Evolutionary conservation across 208 protist genomes (phyloP).

Genomic region (Leishmania arabica): DNA sequence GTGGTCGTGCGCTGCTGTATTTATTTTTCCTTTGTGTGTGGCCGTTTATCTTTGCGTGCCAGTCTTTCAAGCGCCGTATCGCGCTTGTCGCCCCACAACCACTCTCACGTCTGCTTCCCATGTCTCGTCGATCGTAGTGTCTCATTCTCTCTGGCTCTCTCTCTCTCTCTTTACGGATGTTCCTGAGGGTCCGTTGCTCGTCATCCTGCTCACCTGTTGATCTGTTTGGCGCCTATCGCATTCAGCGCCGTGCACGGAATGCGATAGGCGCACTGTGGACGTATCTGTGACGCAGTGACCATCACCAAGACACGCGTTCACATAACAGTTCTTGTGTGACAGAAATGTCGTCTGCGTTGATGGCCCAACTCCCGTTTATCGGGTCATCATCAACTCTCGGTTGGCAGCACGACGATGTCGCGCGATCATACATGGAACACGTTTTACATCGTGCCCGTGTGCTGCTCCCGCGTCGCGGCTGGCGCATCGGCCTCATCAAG

Average conservation of each 20-base stretch:
- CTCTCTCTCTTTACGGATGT: background rate
- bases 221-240: background rate
- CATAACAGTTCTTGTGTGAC: background rate
- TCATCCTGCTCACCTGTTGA: background rate
- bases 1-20: background rate
- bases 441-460: conserved; percentile 49
- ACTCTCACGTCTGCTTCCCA: background rate
- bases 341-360: conserved; percentile 28
- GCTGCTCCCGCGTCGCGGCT: conserved; percentile 56
- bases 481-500: conserved; percentile 65
- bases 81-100: background rate
- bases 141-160: background rate
- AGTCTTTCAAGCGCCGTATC: background rate
- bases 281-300: background rate
- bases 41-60: background rate
- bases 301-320: background rate
- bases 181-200: background rate
- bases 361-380: conserved; percentile 39
- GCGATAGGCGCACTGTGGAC: too few species aligned
- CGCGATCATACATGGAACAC: conserved; percentile 69
- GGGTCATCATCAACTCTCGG: conserved; percentile 58
- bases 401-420: conserved; percentile 55
- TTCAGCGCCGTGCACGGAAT: background rate
- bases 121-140: background rate
- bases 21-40: too few species aligned